Base-by-base conservation (phyloP, 345 rosid species). In the Balakata baccata region DNA sequence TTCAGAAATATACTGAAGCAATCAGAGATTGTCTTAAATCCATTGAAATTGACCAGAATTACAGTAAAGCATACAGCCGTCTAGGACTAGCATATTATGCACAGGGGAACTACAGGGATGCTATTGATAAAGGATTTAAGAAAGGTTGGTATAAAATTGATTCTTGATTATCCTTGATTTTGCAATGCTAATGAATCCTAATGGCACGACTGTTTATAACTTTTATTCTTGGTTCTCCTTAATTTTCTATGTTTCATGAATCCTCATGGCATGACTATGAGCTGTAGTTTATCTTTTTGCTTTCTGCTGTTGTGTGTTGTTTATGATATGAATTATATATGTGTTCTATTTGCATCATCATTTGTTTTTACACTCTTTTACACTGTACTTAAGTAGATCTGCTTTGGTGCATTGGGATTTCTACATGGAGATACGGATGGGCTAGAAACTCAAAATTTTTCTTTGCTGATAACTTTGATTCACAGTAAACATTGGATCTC, bases 21-120 rank as follows among this genome's bases (percentile, higher is more conserved):
- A 82, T 94, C 70, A 73, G 73, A 58, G 98, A 92, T 79, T 90
- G 93, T 84, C 87, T 81, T 74, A 89, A 86, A 82, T 90, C 98
- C 65, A 82, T 88, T 72, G 93, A 89, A 72, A 86, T 92, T 57
- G 90, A 89, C 76, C 90, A 92, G 16, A 86, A 81, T 79, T 94
- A 92, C 82, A 87, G 90, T 57, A 92, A 94, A 84, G 98, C 96
- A 51, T 92, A 89, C 78, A 90, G 96, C 79, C 96, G 94, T 84
- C 91, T 94, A 64, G 96, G 98, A 62, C 83, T 86, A 75, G 94
- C 90, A 16, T 90, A 89, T 83, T 91, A 85, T 82, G 97, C 92
- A 45, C 89, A 86, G 76, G 92, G 96, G 76, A 84, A 82, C 73
- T 91, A 87, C 77, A 73, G 70, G 14, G 94, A 91, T 79, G 92